Base-by-base conservation (phyloP, 352 stramenopile genomes). In the Pythium rishiriense region DNA sequence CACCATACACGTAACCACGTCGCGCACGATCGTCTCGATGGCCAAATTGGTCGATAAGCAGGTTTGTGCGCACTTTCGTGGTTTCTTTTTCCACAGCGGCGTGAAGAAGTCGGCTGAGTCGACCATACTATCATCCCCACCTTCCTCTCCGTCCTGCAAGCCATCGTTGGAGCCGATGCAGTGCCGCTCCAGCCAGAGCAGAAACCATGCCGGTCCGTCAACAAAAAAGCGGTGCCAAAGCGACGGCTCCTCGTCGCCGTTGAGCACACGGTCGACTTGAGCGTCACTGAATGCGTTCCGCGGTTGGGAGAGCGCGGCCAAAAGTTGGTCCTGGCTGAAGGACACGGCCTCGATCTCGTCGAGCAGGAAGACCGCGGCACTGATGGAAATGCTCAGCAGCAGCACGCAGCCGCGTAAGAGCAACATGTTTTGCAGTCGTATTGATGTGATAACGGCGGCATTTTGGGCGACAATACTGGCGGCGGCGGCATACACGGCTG, bases 211-310 rank as follows among this genome's bases (percentile, higher is more conserved):
- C 7, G 76, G 78, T 4, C 68, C 76, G 46, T 89, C 78, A 22
- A 85, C 65, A 7, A 82, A 49, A 46, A 87, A 85, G 11, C 78
- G 68, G 12, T 87, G 78, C 24, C 73, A 73, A 8, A 89, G 64
- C 10, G 78, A 86, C 2, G 76, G 72, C 21, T 48, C 26, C 1
- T 48, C 39, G 0, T 70, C 76, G 46, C 76, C 78, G 41, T 87
- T 84, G 14, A 89, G 56, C 19, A 87, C 57, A 10, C 56, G 55
- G 2, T 58, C 41, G 25, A 62, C 29, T 24, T 63, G 35, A 1
- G 62, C 39, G 29, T 73, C 67, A 0, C 58, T 74, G 10, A 85
- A 68, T 0, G 39, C 37, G 15, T n/a, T 11, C 14, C 43, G 61
- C 0, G 47, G 49, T 24, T 51, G 56, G 21, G 19, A 3, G 26